A percentile compares a stretch with the other conserved stretches of the same genome.
Evolutionary conservation across 495 filamentous ascomycete genomes (phyloP).

Genomic region (Penicillium waksmanii): DNA sequence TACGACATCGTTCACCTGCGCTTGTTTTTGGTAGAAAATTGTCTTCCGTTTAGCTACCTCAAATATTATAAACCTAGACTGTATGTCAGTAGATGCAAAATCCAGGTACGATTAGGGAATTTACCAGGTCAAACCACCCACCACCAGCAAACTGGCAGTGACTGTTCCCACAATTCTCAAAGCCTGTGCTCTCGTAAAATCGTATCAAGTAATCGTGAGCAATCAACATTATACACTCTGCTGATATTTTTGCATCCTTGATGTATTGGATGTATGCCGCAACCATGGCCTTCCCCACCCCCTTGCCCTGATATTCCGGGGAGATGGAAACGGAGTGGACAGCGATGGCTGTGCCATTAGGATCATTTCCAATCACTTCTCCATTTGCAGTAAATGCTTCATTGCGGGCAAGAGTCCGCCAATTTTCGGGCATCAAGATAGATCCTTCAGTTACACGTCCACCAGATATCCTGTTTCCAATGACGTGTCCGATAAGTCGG

Average conservation of each 20-base stretch:
- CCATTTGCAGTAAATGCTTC: slow-evolving; percentile 10
- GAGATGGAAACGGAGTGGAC: slow-evolving; percentile 31
- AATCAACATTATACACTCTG: slow-evolving; percentile 20
- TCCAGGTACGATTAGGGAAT: not conserved
- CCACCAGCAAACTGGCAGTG: slow-evolving; percentile 22
- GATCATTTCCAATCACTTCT: slow-evolving; percentile 27
- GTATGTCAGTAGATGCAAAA: too few relatives aligned
- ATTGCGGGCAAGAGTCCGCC: slow-evolving; percentile 12
- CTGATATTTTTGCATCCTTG: not conserved
- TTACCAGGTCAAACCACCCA: slow-evolving; percentile 29
- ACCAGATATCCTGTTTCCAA: slow-evolving; percentile 17
- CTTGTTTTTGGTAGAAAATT: too few relatives aligned
- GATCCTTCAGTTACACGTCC: slow-evolving; percentile 24
- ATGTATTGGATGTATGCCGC: slow-evolving; percentile 27
- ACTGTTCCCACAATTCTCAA: slow-evolving; percentile 23
- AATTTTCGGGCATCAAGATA: slow-evolving; percentile 28
- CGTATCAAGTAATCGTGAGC: slow-evolving; percentile 29
- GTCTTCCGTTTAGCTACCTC: too few relatives aligned
- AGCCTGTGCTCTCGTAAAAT: slow-evolving; percentile 31
- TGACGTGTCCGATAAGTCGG: slow-evolving; percentile 27
- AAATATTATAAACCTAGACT: too few relatives aligned
- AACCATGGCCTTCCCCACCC: slow-evolving; percentile 27
- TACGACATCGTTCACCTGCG: too few relatives aligned
- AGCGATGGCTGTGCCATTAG: slow-evolving; percentile 21
- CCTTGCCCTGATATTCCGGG: slow-evolving; percentile 27